Evolutionary conservation across 306 rosid species (phyloP), one percentile per base, ranked within the genome.

Genomic region (Phaseolus lunatus): DNA sequence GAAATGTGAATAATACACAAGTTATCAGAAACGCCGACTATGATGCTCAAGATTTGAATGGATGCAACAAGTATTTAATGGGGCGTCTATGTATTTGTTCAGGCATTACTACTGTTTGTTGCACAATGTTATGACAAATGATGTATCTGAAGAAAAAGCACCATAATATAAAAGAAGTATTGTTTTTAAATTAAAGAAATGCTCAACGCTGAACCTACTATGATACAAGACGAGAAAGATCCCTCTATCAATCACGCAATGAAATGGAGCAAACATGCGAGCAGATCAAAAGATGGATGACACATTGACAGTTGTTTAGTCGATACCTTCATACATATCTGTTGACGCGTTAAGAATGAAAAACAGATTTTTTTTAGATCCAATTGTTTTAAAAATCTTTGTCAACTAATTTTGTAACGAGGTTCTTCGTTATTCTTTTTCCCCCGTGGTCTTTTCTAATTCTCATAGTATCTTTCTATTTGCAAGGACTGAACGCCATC

Each of bases 1-100:
- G 74, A 72, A 63, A 53, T 27, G 14, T 49, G 10, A 13, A 35
- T 50, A 18, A 4, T 11, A 73, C 27, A 69, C 27, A 56, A 67
- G 27, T 74, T 47, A 56, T 67, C 80, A 35, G 9, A 59, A 48
- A 72, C 26, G 58, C 48, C 70, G 29, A 75, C 26, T 22, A 29
- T 23, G 56, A 73, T 56, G 56, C 18, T 54, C 62, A 65, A n/a
- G 29, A 14, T 43, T 50, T 72, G 78, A 66, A 23, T 23, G 45
- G 41, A 47, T 37, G 49, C 35, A 49, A 68, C 26, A 58, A 41
- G 27, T 18, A 57, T 58, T 22, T 39, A 16, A 19, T 29, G 45
- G 14, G 29, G 20, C 16, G 18, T 57, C 7, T 18, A 26, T 27
- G 44, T 59, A 59, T 23, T 59, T 73, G 58, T 24, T 75, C 15